Conservation (phyloP, 352 stramenopile species). For the Pythium folliculosum region DNA sequence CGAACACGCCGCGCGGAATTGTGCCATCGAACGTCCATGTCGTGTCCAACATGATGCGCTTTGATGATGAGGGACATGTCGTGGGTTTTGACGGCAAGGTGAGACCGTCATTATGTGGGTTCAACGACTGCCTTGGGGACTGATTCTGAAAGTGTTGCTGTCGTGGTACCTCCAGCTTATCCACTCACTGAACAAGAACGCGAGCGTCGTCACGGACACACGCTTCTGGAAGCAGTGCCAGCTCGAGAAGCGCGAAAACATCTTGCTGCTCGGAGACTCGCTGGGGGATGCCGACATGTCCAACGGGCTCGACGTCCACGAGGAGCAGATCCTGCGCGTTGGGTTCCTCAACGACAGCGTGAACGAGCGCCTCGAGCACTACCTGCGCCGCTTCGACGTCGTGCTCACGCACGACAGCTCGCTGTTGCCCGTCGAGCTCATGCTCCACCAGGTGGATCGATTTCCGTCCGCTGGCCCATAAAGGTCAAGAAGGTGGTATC, state of each 20-base stretch:
- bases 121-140: background rate
- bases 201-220: slow-evolving; percentile 60
- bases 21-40: slow-evolving; percentile 70
- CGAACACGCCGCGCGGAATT: slow-evolving; percentile 30
- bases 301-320: slow-evolving; percentile 51
- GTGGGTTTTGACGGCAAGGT: slow-evolving; percentile 58
- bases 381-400: slow-evolving; percentile 69
- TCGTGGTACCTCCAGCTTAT: slow-evolving; percentile 43
- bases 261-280: slow-evolving; percentile 76
- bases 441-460: slow-evolving; percentile 57
- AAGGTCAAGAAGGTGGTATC: no score
- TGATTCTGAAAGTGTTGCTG: background rate
- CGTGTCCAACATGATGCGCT: slow-evolving; percentile 83
- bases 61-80: slow-evolving; percentile 47
- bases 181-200: slow-evolving; percentile 82
- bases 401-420: slow-evolving; percentile 78
- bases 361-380: slow-evolving; percentile 59
- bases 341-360: slow-evolving; percentile 68
- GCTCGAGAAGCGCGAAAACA: slow-evolving; percentile 68
- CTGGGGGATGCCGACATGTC: slow-evolving; percentile 71
- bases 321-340: slow-evolving; percentile 69
- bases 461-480: background rate
- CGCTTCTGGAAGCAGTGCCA: slow-evolving; percentile 75
- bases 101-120: background rate
- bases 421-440: slow-evolving; percentile 54